phyloP scores from a whole-genome alignment of 1,284 basidiomycete species.

The Rhodotorula mucilaginosa region DNA sequence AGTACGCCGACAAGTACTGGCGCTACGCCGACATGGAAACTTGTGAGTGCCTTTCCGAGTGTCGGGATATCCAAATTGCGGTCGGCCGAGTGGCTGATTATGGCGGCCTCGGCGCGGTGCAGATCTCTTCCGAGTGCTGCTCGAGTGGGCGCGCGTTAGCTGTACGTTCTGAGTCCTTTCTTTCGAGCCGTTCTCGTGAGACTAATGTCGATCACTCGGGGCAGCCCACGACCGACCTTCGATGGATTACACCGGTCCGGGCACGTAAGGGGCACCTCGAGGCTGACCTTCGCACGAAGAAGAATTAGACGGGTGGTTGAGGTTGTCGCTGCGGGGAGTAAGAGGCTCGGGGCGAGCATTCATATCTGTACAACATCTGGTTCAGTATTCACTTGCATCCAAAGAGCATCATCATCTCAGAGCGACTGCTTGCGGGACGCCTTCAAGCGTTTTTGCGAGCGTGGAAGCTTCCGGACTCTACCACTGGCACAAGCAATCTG shows the following conservation, averaged over 20 bases:
- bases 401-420: neutral
- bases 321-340: too few species aligned
- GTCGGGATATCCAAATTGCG: too few species aligned
- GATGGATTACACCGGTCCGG: slow-evolving; percentile 30
- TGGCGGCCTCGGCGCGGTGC: neutral
- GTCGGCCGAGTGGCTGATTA: neutral
- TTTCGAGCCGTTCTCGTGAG: too few species aligned
- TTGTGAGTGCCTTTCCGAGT: slow-evolving; percentile 39
- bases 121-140: slow-evolving; percentile 42
- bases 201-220: neutral
- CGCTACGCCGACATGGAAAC: slow-evolving; percentile 53
- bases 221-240: slow-evolving; percentile 18
- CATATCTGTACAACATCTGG: neutral
- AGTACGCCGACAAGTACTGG: slow-evolving; percentile 50
- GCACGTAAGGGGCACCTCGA: neutral
- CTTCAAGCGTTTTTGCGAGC: too few species aligned
- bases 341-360: neutral
- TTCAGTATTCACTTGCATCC: neutral
- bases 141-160: slow-evolving; percentile 44
- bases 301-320: neutral
- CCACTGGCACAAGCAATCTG: too few species aligned
- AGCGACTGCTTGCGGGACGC: neutral
- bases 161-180: slow-evolving; percentile 14
- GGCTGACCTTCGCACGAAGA: neutral
- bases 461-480: too few species aligned